Evolutionary conservation across 129 eudicot genomes (phyloP).

Genomic region (Artemisia annua): DNA sequence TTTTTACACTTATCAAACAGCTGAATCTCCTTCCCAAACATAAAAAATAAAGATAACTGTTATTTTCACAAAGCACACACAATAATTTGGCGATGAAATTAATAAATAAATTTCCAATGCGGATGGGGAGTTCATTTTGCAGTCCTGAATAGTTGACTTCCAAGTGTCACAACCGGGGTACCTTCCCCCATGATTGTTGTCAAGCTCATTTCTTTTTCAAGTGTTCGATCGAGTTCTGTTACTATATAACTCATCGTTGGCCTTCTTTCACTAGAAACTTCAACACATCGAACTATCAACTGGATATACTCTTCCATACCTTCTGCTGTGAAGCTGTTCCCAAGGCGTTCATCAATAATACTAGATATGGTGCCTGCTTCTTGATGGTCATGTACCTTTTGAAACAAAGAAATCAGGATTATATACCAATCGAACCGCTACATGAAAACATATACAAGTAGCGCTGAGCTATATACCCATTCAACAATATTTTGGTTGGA

Average conservation of each 20-base stretch:
- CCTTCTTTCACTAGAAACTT: conserved; percentile 77
- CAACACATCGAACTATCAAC: conserved; percentile 61
- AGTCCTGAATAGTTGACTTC: conserved; percentile 90
- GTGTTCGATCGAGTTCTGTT: conserved; percentile 71
- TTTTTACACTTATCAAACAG: conserved; percentile 91
- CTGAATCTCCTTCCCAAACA: conserved; percentile 50
- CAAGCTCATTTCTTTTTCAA: conserved; percentile 93
- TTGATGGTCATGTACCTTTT: conserved; percentile 60
- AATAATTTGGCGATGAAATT: conserved; percentile 39
- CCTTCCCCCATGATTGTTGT: conserved; percentile 99
- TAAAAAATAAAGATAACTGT: conserved; percentile 2
- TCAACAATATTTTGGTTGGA: conserved; percentile 61
- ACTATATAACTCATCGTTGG: conserved; percentile 67
- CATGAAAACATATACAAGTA: not conserved
- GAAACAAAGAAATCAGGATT: not conserved
- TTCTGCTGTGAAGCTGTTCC: conserved; percentile 76
- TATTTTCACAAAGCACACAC: conserved; percentile 41
- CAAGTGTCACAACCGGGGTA: conserved; percentile 89
- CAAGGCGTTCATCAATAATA: conserved; percentile 65
- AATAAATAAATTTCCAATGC: conserved; percentile 29
- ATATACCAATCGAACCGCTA: not conserved
- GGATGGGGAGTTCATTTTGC: conserved; percentile 39
- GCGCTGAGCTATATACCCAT: conserved; percentile 51
- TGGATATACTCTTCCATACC: conserved; percentile 86
- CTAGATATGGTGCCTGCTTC: conserved; percentile 54